Conservation (phyloP, 768 basidiomycete genomes). For the Tricholoma saponaceum region DNA sequence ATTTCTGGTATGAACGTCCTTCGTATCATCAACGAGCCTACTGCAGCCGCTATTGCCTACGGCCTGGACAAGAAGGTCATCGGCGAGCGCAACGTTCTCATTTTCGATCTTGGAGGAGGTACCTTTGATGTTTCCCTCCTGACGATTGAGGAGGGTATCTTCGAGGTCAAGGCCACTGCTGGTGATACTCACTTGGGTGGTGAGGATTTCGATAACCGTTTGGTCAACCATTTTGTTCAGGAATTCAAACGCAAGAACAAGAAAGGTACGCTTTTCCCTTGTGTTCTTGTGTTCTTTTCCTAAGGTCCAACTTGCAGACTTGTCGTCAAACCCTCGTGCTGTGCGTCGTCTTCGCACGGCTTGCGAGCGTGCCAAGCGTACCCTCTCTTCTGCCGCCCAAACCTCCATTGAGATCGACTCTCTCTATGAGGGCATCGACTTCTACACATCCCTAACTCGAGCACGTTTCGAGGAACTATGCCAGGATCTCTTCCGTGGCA, state of each 20-base stretch:
- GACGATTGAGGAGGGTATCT: conserved; percentile 96
- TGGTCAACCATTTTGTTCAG: conserved; percentile 94
- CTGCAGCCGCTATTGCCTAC: conserved; percentile 97
- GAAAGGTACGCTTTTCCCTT: conserved; percentile 54
- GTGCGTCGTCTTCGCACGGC: conserved; percentile 96
- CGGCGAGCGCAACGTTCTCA: conserved; percentile 92
- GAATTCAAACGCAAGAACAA: conserved; percentile 99
- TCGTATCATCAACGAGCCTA: conserved; percentile 99
- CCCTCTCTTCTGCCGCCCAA: conserved; percentile 93
- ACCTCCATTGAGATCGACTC: conserved; percentile 99
- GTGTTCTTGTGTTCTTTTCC: not conserved
- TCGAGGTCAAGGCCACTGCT: conserved; percentile 97
- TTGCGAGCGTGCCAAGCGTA: conserved; percentile 98
- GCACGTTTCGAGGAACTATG: conserved; percentile 97
- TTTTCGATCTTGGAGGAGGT: conserved; percentile 98
- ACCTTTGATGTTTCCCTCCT: conserved; percentile 97
- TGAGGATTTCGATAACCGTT: conserved; percentile 97
- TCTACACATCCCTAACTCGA: conserved; percentile 97
- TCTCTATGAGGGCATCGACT: conserved; percentile 95
- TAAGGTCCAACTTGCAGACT: conserved; percentile 42
- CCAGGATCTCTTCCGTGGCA: conserved; percentile 91
- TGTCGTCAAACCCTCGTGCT: conserved; percentile 90
- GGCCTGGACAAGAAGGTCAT: conserved; percentile 93
- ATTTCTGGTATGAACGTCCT: conserved; percentile 94
- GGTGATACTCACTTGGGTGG: conserved; percentile 98